Conservation (phyloP, 2,329 filamentous ascomycete species). For the Mollisiaceae sp. region DNA sequence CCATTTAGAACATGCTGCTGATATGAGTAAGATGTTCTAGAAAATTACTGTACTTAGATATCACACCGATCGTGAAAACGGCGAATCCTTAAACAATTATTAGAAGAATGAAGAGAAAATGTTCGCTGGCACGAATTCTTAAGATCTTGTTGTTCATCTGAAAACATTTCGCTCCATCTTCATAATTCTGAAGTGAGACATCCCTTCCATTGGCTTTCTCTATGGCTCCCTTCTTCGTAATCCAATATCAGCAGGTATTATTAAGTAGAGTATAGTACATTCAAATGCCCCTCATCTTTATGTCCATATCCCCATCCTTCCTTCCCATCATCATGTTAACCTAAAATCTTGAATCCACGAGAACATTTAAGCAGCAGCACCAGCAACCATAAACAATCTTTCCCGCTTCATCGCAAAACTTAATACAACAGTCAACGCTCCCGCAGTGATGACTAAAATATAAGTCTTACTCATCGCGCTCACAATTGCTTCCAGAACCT, state of each 20-base stretch:
- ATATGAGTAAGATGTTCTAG: neutral
- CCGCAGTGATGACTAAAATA: slow-evolving; percentile 43
- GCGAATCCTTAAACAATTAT: too few species aligned
- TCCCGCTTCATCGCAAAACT: slow-evolving; percentile 46
- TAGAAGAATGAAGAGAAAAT: too few species aligned
- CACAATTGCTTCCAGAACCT: slow-evolving; percentile 43
- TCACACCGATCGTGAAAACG: too few species aligned
- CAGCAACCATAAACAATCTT: slow-evolving; percentile 42
- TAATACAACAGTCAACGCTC: slow-evolving; percentile 41
- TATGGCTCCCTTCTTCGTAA: too few species aligned
- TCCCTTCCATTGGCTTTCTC: too few species aligned
- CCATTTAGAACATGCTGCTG: neutral
- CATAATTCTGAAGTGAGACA: too few species aligned
- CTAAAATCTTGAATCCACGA: neutral
- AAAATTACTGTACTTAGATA: neutral
- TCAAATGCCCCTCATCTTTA: neutral
- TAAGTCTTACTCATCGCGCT: slow-evolving; percentile 44
- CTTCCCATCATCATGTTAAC: neutral
- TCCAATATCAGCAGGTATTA: slow-evolving; percentile 3
- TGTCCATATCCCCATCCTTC: neutral
- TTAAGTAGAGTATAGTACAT: slow-evolving; percentile 1
- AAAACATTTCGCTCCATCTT: too few species aligned
- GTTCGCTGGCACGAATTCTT: too few species aligned
- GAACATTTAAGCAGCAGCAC: slow-evolving; percentile 25
- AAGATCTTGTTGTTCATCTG: too few species aligned